Evolutionary conservation across 1,284 basidiomycete genomes (phyloP).

Genomic region (Thecaphora thlaspeos): DNA sequence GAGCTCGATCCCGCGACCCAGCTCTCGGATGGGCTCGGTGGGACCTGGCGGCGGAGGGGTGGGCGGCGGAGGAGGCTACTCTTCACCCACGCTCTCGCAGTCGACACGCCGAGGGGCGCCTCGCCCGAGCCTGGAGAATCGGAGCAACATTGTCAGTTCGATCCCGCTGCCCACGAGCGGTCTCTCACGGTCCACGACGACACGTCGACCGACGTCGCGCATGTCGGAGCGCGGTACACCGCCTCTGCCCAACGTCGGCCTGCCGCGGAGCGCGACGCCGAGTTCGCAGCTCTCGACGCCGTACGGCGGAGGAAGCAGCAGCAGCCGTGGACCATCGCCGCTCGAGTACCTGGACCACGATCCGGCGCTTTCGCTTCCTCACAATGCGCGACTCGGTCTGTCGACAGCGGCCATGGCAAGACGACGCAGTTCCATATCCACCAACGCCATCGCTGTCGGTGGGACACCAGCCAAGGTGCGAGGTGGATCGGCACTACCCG

Average conservation of each 20-base stretch:
- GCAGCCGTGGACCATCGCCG: constrained; percentile 14
- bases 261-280: constrained; percentile 28
- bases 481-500: constrained; percentile 2
- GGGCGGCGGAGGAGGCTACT: constrained; percentile 6
- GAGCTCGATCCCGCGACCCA: constrained; percentile 50
- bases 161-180: constrained; percentile 49
- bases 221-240: constrained; percentile 28
- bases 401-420: constrained; percentile 15
- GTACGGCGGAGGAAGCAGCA: constrained; percentile 7
- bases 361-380: constrained; percentile 29
- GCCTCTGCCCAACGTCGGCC: constrained; percentile 21
- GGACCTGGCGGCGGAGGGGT: constrained; percentile 10
- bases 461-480: constrained; percentile 26
- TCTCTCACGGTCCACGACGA: constrained; percentile 2
- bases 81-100: constrained; percentile 11
- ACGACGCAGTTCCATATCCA: constrained; percentile 17
- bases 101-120: constrained; percentile 6
- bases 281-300: constrained; percentile 3
- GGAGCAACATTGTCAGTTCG: constrained; percentile 33
- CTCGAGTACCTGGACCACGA: constrained; percentile 49
- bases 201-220: constrained; percentile 33
- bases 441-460: constrained; percentile 12
- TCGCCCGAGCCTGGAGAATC: constrained; percentile 23
- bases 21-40: constrained; percentile 36
- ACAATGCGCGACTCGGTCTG: constrained; percentile 23